These are phyloP conservation scores for Hibiscus mutabilis DNA, from an alignment of 345 rosid species.

Conservation along the genomic window DNA sequence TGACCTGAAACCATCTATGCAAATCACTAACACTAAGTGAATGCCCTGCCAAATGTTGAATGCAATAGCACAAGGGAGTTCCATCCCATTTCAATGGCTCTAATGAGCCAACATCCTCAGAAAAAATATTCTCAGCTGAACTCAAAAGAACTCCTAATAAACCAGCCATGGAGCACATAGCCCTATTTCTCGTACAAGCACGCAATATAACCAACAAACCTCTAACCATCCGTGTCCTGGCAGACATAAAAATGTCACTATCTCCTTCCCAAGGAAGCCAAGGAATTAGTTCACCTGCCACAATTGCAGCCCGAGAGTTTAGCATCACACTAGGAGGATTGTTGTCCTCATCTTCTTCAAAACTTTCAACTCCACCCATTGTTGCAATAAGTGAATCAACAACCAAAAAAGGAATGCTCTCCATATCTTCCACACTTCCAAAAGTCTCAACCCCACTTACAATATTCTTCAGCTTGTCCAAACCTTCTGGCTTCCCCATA, in stretches of 20 bases:
- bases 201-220: constrained; percentile 90
- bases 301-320: constrained; percentile 95
- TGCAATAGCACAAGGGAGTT: constrained; percentile 70
- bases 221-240: constrained; percentile 86
- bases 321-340: constrained; percentile 99
- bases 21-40: constrained; percentile 79
- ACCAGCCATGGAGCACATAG: constrained; percentile 96
- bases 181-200: constrained; percentile 98
- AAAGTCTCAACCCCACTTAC: constrained; percentile 72
- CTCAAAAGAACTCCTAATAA: constrained; percentile 76
- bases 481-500: constrained; percentile 95
- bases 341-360: constrained; percentile 87
- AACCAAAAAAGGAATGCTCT: constrained; percentile 73
- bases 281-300: constrained; percentile 89
- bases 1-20: constrained; percentile 72
- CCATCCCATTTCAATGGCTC: constrained; percentile 61
- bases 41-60: constrained; percentile 86
- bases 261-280: constrained; percentile 83
- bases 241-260: constrained; percentile 63
- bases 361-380: constrained; percentile 99
- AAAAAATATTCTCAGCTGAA: constrained; percentile 73
- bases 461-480: constrained; percentile 79
- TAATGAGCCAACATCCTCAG: constrained; percentile 44
- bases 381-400: constrained; percentile 97
- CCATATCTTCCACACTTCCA: constrained; percentile 69